Conservation (phyloP, 2,329 filamentous ascomycete genomes). For the Aspergillus jensenii region DNA sequence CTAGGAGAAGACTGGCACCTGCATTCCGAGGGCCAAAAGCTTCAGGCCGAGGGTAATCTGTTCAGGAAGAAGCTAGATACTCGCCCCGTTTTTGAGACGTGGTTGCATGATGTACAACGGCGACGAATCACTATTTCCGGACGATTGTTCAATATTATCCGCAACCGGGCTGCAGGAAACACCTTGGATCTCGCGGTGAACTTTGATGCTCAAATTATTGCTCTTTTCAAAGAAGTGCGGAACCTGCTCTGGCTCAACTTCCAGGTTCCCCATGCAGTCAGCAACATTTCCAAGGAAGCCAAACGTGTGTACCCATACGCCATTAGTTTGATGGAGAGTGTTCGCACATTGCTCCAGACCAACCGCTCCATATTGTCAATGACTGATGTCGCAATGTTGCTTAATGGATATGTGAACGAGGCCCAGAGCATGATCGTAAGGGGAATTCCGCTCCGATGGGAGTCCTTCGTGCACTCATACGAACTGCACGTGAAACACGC, state of each 20-base stretch:
- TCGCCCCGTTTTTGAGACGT: slow-evolving; percentile 89
- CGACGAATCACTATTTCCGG: slow-evolving; percentile 90
- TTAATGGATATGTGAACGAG: slow-evolving; percentile 90
- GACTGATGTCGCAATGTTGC: slow-evolving; percentile 80
- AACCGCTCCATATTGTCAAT: slow-evolving; percentile 80
- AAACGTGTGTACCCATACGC: slow-evolving; percentile 97
- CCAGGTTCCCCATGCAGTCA: slow-evolving; percentile 89
- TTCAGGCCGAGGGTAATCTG: slow-evolving; percentile 85
- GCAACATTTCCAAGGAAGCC: slow-evolving; percentile 96
- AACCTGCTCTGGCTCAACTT: slow-evolving; percentile 96
- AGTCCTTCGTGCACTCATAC: slow-evolving; percentile 96
- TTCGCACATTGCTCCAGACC: slow-evolving; percentile 89
- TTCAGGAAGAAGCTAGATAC: slow-evolving; percentile 98
- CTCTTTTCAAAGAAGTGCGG: slow-evolving; percentile 96
- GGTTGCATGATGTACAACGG: slow-evolving; percentile 85
- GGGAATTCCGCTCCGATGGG: slow-evolving; percentile 89
- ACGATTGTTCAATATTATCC: slow-evolving; percentile 83
- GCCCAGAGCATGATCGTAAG: slow-evolving; percentile 80
- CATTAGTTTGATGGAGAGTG: slow-evolving; percentile 97
- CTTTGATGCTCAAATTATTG: slow-evolving; percentile 96
- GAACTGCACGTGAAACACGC: slow-evolving; percentile 77
- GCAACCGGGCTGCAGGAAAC: slow-evolving; percentile 87
- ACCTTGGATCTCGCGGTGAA: slow-evolving; percentile 87
- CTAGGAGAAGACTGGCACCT: slow-evolving; percentile 92
- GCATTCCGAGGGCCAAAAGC: slow-evolving; percentile 90